Percentiles rank a stretch among this genome's conserved stretches.
Conservation (phyloP, 352 stramenopile species). For the Phytophthora nicotianae region DNA sequence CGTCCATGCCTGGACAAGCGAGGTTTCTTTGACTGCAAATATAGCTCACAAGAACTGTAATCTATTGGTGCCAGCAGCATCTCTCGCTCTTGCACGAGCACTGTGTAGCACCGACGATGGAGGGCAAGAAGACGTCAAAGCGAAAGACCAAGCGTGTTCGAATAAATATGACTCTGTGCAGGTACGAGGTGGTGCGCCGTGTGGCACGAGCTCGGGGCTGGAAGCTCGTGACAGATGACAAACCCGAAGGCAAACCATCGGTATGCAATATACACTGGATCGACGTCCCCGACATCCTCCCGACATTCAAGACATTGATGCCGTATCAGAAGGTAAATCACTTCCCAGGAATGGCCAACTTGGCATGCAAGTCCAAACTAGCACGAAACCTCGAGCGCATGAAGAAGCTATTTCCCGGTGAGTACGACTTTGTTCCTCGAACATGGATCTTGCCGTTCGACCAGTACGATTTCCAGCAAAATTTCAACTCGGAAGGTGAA, state of each 20-base stretch:
- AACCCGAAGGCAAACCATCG: slow-evolving; percentile 63
- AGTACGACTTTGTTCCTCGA: slow-evolving; percentile 95
- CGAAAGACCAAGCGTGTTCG: slow-evolving; percentile 57
- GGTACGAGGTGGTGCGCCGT: slow-evolving; percentile 86
- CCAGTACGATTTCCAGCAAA: slow-evolving; percentile 90
- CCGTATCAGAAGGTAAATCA: slow-evolving; percentile 96
- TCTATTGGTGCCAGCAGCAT: neutral
- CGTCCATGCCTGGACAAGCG: neutral
- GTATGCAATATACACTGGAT: slow-evolving; percentile 95
- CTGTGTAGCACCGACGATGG: slow-evolving; percentile 14
- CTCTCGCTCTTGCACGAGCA: neutral
- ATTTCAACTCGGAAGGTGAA: slow-evolving; percentile 91
- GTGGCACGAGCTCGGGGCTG: slow-evolving; percentile 78
- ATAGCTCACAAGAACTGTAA: neutral
- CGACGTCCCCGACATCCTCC: slow-evolving; percentile 91
- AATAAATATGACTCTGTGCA: slow-evolving; percentile 78
- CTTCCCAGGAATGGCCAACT: slow-evolving; percentile 95
- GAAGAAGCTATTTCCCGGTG: slow-evolving; percentile 92
- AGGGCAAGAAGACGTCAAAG: slow-evolving; percentile 26
- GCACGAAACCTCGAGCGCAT: slow-evolving; percentile 96
- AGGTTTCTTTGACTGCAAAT: slow-evolving; percentile 1
- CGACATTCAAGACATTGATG: slow-evolving; percentile 88
- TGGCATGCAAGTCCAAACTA: slow-evolving; percentile 95
- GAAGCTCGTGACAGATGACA: slow-evolving; percentile 75
- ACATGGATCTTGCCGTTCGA: slow-evolving; percentile 98